Conservation (phyloP, 805 yeast genomes). For the Sugiyamaella qingdaonensis region DNA sequence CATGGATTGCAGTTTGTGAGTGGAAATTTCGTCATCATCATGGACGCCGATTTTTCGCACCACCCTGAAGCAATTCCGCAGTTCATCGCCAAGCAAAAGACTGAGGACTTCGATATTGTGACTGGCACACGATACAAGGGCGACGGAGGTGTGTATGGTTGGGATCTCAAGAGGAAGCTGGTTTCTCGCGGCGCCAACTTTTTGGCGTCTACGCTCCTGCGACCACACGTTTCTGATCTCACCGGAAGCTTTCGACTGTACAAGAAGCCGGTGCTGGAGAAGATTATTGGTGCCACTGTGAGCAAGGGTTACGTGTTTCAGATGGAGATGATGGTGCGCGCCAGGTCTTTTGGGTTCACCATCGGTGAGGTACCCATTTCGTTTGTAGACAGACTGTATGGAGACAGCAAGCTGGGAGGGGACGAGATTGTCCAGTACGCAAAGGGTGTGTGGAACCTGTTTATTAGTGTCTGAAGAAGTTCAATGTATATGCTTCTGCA, state of each 20-base stretch:
- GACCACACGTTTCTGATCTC: conserved; percentile 69
- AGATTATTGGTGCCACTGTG: conserved; percentile 61
- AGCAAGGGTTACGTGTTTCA: conserved; percentile 81
- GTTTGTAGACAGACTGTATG: conserved; percentile 74
- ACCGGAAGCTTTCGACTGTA: conserved; percentile 76
- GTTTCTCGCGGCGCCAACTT: conserved; percentile 79
- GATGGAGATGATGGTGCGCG: conserved; percentile 86
- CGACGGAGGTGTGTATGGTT: conserved; percentile 77
- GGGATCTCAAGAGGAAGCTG: conserved; percentile 77
- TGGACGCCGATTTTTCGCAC: conserved; percentile 84
- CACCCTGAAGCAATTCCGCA: conserved; percentile 77
- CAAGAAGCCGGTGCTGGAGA: conserved; percentile 62
- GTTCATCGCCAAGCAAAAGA: conserved; percentile 59
- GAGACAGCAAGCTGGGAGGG: conserved; percentile 75
- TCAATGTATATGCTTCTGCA: too few species aligned
- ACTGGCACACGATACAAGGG: conserved; percentile 70
- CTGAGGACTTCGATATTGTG: conserved; percentile 38
- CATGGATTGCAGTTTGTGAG: conserved; percentile 69
- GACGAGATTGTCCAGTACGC: conserved; percentile 74
- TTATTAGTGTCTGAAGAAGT: conserved; percentile 47
- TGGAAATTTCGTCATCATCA: conserved; percentile 71
- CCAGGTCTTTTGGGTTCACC: conserved; percentile 64
- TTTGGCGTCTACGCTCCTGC: conserved; percentile 63
- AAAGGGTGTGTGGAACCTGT: conserved; percentile 71
- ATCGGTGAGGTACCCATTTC: conserved; percentile 77